Evolutionary conservation across 1,284 basidiomycete genomes (phyloP), one percentile per base, ranked within the genome.

Genomic region (Cerioporus squamosus): DNA sequence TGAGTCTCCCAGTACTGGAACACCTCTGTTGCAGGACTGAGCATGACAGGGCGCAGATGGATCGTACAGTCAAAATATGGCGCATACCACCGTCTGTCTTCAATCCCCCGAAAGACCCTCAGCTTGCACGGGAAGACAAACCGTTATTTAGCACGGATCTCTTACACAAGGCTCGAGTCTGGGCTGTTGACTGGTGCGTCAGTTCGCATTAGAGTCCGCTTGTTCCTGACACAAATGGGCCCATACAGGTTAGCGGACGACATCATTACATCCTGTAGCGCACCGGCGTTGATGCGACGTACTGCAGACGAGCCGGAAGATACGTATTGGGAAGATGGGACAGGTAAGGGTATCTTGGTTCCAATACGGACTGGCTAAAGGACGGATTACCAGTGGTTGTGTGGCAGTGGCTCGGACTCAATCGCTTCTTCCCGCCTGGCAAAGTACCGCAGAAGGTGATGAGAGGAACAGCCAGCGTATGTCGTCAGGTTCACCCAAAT

Each of bases 11-110:
- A 49, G 17, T 9, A 29, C 46, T 47, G 26, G 29, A 47, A 49
- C 38, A 23, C 40, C 18, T 6, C 14, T 15, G 33, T 3, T 15
- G 14, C 33, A 42, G 15, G 40, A 42, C n/a, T 18, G n/a, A 18
- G 12, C 18, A 9, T n/a, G n/a, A n/a, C 15, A 26, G 23, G 2
- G 5, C 17, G 22, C 33, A 92, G 90, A 77, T 90, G 64, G 90
- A 92, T 62, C 82, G 87, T 61, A 74, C 79, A 2, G 81, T 90
- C 20, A 91, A 91, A 70, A 88, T 92, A 9, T 92, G 90, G 90
- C 74, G 73, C 72, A 62, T 81, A 65, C 71, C 79, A 59, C 61
- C 59, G 9, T 42, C 60, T 1, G 62, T 61, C 1, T 64, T 57
- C 31, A 47, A 56, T 8, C 53, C 70, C 38, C 52, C 76, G 57